Evolutionary conservation across 2,329 filamentous ascomycete species (phyloP), one percentile per base, ranked within the genome.

Genomic region (Ophiostoma quercus): DNA sequence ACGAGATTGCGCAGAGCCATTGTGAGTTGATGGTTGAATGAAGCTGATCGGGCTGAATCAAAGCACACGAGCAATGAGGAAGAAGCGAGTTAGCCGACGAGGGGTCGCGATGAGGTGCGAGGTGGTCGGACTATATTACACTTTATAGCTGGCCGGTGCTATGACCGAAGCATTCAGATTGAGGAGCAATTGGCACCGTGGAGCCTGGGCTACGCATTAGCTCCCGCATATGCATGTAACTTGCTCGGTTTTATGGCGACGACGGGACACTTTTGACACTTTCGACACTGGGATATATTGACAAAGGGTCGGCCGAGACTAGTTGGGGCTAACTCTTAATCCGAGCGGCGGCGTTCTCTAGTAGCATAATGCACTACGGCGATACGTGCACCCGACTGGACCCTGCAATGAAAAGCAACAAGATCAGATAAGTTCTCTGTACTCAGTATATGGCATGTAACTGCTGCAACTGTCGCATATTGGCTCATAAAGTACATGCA

Each of bases 1-100:
- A 73, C 69, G 3, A 73, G 54, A 43, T 71, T 73, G 11, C 60
- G 70, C 12, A 62, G 39, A 29, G 69, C 41, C 69, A 71, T 71
- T 25, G 43, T 51, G 67, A 25, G 22, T 29, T 9, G n/a, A 22
- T 25, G 34, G 34, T 29, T 29, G 25, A 25, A 12, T 25, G 8
- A 57, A 12, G 51, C 22, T 7, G 25, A 25, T 57, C 7, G 34
- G 8, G 5, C 34, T 34, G 19, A 54, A 22, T 54, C 4, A 43
- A 43, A 43, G 41, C 16, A 43, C 14, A 19, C 43, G 16, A 47
- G 43, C 16, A 14, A 57, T 57, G 7, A 57, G 2, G 3, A 25
- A 4, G 51, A 57, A 57, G 51, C 51, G 51, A 29, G n/a, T 12
- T 12, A 29, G 22, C 51, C 51, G 22, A 57, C 51, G 9, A 54